Percentiles rank a stretch among this genome's conserved stretches.
phyloP scores from a whole-genome alignment of 2,329 filamentous ascomycete genomes.

The Fusarium mangiferae region DNA sequence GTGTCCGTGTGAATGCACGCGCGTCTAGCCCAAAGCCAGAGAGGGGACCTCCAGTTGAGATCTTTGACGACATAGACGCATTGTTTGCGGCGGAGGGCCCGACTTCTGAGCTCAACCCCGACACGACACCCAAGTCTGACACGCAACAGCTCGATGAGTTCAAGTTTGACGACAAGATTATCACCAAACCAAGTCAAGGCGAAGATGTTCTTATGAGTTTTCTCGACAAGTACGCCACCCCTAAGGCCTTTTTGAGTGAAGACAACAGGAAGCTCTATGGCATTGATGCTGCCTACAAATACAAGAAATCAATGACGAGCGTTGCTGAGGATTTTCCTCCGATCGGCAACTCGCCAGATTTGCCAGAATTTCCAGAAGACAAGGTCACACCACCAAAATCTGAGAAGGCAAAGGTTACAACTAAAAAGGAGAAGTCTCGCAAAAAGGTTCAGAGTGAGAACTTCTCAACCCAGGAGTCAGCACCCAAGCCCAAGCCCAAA shows the following conservation, averaged over 20 bases:
- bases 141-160: not conserved
- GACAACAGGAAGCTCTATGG: not conserved
- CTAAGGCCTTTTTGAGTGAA: not conserved
- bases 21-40: not conserved
- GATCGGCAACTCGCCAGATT: not conserved
- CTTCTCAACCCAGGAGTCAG: not conserved
- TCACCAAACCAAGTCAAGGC: not conserved
- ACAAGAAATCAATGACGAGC: not conserved
- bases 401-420: not conserved
- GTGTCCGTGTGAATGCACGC: not conserved
- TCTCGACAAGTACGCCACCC: not conserved
- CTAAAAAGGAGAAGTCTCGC: not conserved
- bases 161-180: not conserved
- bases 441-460: not conserved
- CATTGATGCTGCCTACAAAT: not conserved
- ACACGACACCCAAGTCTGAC: not conserved
- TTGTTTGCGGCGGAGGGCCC: not conserved
- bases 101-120: not conserved
- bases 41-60: not conserved
- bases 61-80: slow-evolving; percentile 7
- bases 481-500: not conserved
- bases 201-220: slow-evolving; percentile 2
- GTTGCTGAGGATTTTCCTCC: not conserved
- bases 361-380: not conserved
- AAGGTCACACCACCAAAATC: not conserved